Conservation (phyloP, 306 rosid species). For the Ceratonia siliqua region DNA sequence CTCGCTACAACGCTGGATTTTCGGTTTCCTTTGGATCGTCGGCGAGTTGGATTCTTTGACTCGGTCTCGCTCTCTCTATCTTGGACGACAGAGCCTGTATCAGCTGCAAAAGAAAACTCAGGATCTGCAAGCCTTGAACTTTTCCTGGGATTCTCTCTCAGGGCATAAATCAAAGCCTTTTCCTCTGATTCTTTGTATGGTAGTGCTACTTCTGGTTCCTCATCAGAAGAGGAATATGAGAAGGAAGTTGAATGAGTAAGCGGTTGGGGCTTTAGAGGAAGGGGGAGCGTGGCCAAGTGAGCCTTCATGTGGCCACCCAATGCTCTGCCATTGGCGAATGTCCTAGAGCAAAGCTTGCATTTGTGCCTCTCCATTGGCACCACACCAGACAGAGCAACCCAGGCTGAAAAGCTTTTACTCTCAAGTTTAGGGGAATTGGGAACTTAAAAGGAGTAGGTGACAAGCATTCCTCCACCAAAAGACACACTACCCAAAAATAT, state of each 20-base stretch:
- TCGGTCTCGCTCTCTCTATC: slow-evolving; percentile 83
- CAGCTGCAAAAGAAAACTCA: slow-evolving; percentile 49
- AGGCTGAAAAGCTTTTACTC: slow-evolving; percentile 27
- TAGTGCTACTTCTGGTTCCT: slow-evolving; percentile 22
- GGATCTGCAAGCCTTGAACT: slow-evolving; percentile 65
- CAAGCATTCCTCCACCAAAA: slow-evolving; percentile 77
- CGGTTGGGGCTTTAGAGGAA: slow-evolving; percentile 48
- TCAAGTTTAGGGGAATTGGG: slow-evolving; percentile 42
- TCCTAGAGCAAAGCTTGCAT: slow-evolving; percentile 77
- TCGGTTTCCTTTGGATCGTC: slow-evolving; percentile 66
- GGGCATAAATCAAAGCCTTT: slow-evolving; percentile 45
- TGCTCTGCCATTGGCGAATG: slow-evolving; percentile 74
- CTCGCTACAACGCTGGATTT: slow-evolving; percentile 12
- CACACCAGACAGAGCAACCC: not conserved
- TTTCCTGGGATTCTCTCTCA: slow-evolving; percentile 66
- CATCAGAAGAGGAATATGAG: slow-evolving; percentile 40
- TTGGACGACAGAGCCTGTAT: slow-evolving; percentile 54
- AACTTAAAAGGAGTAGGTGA: slow-evolving; percentile 78
- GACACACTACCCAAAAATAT: slow-evolving; percentile 56
- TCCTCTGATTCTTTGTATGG: slow-evolving; percentile 35
- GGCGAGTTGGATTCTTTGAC: slow-evolving; percentile 67
- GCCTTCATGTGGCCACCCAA: slow-evolving; percentile 89
- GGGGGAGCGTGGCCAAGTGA: slow-evolving; percentile 68
- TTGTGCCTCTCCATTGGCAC: slow-evolving; percentile 71
- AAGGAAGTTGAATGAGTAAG: slow-evolving; percentile 25